Conservation (phyloP, 1,284 basidiomycete genomes). For the Trichosporon coremiiforme region DNA sequence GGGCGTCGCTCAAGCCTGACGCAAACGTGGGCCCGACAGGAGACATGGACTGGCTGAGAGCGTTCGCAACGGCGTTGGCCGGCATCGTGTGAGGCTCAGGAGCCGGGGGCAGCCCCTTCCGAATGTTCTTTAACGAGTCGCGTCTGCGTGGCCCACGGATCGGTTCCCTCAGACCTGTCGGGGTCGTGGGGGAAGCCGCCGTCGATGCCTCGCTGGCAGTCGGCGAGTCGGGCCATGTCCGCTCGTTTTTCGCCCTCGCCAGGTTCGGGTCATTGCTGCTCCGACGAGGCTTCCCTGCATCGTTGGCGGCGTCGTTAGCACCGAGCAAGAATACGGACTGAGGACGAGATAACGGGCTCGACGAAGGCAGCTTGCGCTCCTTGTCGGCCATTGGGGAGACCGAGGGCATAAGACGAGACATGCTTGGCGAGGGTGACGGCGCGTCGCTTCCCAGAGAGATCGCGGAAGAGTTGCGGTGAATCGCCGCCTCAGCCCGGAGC, state of each 20-base stretch:
- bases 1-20: background rate
- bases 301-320: constrained; percentile 9
- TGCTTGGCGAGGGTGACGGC: background rate
- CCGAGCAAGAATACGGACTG: constrained; percentile 7
- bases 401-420: background rate
- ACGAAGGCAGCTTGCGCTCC: constrained; percentile 4
- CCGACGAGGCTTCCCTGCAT: too few species aligned
- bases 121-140: constrained; percentile 2
- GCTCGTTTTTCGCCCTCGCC: constrained; percentile 5
- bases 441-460: constrained; percentile 22
- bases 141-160: background rate
- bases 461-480: constrained; percentile 24
- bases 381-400: constrained; percentile 12
- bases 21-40: background rate
- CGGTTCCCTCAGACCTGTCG: background rate
- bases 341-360: constrained; percentile 9
- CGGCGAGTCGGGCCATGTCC: background rate
- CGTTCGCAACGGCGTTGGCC: background rate
- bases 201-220: background rate
- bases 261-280: constrained; percentile 13
- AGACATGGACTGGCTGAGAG: background rate
- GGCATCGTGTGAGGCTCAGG: constrained; percentile 13
- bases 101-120: background rate
- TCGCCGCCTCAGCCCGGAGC: constrained; percentile 8
- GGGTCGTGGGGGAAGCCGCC: background rate